A percentile compares a stretch with the other conserved stretches of the same genome.
Evolutionary conservation across 495 filamentous ascomycete genomes (phyloP).

Genomic region (Melanomma pulvis-pyrius): DNA sequence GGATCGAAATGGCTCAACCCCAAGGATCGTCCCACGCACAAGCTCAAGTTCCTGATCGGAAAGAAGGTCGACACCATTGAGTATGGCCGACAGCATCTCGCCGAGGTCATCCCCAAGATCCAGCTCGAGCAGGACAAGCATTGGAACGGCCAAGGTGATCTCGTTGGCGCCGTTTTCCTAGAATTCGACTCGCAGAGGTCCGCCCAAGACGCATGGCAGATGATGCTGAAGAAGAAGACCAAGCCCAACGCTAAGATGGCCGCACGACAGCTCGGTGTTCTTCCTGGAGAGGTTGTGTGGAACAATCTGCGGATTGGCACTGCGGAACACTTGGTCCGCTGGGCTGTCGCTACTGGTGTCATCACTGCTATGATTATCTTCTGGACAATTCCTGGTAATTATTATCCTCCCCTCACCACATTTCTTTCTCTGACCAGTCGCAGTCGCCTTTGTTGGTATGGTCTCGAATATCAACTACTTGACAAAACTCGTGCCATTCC

Average conservation of each 20-base stretch:
- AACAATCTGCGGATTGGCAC: slow-evolving; percentile 68
- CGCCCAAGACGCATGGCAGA: slow-evolving; percentile 84
- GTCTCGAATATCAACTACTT: slow-evolving; percentile 85
- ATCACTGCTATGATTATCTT: slow-evolving; percentile 84
- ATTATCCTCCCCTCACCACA: background rate
- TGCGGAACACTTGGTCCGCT: slow-evolving; percentile 54
- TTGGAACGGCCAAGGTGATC: slow-evolving; percentile 65
- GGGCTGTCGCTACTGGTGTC: slow-evolving; percentile 68
- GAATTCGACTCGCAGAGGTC: slow-evolving; percentile 81
- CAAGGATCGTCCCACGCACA: slow-evolving; percentile 86
- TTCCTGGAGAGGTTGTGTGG: slow-evolving; percentile 89
- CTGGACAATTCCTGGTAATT: slow-evolving; percentile 76
- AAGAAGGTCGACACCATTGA: slow-evolving; percentile 95
- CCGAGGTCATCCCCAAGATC: slow-evolving; percentile 76
- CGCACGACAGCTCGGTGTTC: slow-evolving; percentile 76
- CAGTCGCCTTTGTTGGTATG: slow-evolving; percentile 75
- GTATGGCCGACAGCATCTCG: slow-evolving; percentile 83
- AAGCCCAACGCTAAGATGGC: slow-evolving; percentile 80
- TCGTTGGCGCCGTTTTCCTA: slow-evolving; percentile 79
- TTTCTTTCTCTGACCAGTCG: slow-evolving; percentile 8
- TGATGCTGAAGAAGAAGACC: slow-evolving; percentile 83
- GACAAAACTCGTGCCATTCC: slow-evolving; percentile 61
- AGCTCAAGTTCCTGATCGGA: slow-evolving; percentile 75
- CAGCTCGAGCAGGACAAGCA: slow-evolving; percentile 76
- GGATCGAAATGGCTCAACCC: slow-evolving; percentile 59